phyloP scores from a whole-genome alignment of 2,329 filamentous ascomycete species.

The Drechslera avenae region DNA sequence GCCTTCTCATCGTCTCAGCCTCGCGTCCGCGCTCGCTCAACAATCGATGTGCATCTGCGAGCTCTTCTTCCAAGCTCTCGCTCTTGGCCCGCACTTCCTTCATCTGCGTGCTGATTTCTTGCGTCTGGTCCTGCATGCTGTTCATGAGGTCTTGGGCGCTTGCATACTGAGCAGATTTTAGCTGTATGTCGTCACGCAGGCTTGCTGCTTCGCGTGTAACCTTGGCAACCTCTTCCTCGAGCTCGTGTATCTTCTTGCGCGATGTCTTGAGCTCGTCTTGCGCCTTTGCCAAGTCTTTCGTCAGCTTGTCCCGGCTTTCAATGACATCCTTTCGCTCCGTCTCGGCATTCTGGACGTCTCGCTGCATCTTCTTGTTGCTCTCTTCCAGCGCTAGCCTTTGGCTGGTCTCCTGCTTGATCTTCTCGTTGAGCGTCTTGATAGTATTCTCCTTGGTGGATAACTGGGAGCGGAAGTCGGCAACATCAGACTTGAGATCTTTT shows the following conservation, averaged over 20 bases:
- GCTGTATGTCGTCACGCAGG: conserved; percentile 77
- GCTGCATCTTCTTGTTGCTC: conserved; percentile 71
- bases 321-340: conserved; percentile 78
- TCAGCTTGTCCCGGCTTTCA: conserved; percentile 72
- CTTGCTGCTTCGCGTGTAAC: conserved; percentile 69
- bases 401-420: conserved; percentile 74
- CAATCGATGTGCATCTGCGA: conserved; percentile 84
- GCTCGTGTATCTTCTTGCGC: conserved; percentile 66
- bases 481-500: conserved; percentile 77
- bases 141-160: conserved; percentile 84
- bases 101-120: conserved; percentile 87
- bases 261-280: conserved; percentile 70
- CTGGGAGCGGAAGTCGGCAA: conserved; percentile 71
- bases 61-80: conserved; percentile 88
- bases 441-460: conserved; percentile 77
- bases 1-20: conserved; percentile 89
- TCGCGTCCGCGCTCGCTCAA: conserved; percentile 88
- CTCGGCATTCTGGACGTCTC: conserved; percentile 78
- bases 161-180: conserved; percentile 83
- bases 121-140: conserved; percentile 90
- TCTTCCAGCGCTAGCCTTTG: conserved; percentile 78
- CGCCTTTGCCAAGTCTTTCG: conserved; percentile 70
- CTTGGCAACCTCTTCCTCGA: conserved; percentile 75
- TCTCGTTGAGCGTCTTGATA: conserved; percentile 77
- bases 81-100: conserved; percentile 83